Conservation (phyloP, 768 basidiomycete genomes). For the Inosperma sp. region DNA sequence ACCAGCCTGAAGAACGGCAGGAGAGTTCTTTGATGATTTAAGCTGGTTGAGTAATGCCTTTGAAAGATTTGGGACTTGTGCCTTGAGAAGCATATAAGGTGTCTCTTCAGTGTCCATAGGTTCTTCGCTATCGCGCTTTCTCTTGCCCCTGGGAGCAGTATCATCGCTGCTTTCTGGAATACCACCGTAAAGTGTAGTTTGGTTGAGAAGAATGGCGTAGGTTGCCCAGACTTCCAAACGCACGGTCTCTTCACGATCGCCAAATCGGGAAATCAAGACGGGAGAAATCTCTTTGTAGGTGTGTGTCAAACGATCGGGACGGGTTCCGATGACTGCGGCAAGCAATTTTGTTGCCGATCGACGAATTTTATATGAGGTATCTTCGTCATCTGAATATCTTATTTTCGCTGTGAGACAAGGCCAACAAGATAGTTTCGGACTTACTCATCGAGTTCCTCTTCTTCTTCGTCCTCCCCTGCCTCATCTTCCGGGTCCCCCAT, state of each 20-base stretch:
- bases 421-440: constrained; percentile 22
- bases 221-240: constrained; percentile 89
- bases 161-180: constrained; percentile 50
- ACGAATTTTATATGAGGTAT: constrained; percentile 96
- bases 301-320: constrained; percentile 76
- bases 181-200: constrained; percentile 78
- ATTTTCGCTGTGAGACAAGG: not conserved
- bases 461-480: constrained; percentile 77
- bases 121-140: constrained; percentile 69
- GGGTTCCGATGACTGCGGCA: constrained; percentile 78
- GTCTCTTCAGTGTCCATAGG: constrained; percentile 73
- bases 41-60: constrained; percentile 85
- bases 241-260: constrained; percentile 93
- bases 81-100: constrained; percentile 63
- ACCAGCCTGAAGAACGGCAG: constrained; percentile 78
- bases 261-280: constrained; percentile 84
- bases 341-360: constrained; percentile 90
- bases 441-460: constrained; percentile 76
- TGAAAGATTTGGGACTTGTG: constrained; percentile 73
- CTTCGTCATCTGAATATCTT: constrained; percentile 97
- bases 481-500: constrained; percentile 70
- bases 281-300: constrained; percentile 86
- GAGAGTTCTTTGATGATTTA: constrained; percentile 70
- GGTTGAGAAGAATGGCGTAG: constrained; percentile 74
- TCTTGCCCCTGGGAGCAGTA: constrained; percentile 53